Conservation (phyloP, 805 yeast species). For the Clavispora carvajalis region DNA sequence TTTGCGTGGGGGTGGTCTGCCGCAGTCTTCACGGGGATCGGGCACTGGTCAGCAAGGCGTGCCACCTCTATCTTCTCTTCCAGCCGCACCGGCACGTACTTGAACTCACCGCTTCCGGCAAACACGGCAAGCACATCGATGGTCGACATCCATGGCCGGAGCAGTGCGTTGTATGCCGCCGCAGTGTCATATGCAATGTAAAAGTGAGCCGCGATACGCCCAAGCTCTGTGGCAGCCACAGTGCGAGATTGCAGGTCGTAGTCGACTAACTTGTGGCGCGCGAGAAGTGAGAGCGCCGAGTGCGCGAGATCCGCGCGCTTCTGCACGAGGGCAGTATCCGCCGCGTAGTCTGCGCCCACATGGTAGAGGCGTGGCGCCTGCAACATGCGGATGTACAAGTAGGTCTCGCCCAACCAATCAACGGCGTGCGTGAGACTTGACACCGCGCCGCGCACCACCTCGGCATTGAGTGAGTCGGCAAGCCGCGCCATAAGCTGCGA, state of each 20-base stretch:
- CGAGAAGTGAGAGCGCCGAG: slow-evolving; percentile 63
- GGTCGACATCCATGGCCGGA: slow-evolving; percentile 61
- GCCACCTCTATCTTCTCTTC: slow-evolving; percentile 77
- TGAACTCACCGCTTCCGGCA: slow-evolving; percentile 80
- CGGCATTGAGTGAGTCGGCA: slow-evolving; percentile 81
- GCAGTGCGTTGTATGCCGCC: slow-evolving; percentile 53
- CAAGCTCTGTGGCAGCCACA: slow-evolving; percentile 53
- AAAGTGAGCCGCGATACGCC: slow-evolving; percentile 79
- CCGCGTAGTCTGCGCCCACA: slow-evolving; percentile 58
- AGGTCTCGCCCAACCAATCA: slow-evolving; percentile 75
- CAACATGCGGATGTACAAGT: slow-evolving; percentile 73
- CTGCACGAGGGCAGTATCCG: slow-evolving; percentile 42
- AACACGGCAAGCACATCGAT: slow-evolving; percentile 76
- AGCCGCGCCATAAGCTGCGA: slow-evolving; percentile 71
- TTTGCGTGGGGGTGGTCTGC: slow-evolving; percentile 71
- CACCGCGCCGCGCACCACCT: slow-evolving; percentile 70
- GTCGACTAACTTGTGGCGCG: slow-evolving; percentile 49
- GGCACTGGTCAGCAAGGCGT: slow-evolving; percentile 66
- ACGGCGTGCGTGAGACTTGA: slow-evolving; percentile 59
- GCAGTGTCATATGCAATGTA: slow-evolving; percentile 77
- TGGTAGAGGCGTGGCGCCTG: slow-evolving; percentile 69
- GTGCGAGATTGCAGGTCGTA: slow-evolving; percentile 48
- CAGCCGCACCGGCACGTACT: slow-evolving; percentile 73
- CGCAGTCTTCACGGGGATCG: slow-evolving; percentile 78
- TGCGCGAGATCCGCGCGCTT: slow-evolving; percentile 67